Evolutionary conservation across 2,329 filamentous ascomycete genomes (phyloP).

Genomic region (Sporothrix protearum): DNA sequence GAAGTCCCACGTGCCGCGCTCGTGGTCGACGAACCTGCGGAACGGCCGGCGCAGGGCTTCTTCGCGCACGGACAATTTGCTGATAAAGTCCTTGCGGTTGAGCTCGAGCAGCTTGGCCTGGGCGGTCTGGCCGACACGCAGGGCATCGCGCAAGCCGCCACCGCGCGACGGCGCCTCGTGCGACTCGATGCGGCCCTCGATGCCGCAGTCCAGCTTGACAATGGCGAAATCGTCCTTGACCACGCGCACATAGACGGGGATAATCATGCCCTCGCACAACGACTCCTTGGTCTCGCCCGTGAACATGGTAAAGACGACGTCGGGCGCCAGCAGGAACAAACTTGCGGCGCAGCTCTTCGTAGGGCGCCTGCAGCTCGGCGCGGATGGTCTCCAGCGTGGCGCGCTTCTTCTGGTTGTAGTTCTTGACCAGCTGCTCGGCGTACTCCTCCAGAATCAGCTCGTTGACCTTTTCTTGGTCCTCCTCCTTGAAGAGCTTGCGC

Average conservation of each 20-base stretch:
- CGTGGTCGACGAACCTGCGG: conserved; percentile 65
- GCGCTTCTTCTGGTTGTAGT: conserved; percentile 90
- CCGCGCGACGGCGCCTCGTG: conserved; percentile 74
- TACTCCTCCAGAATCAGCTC: conserved; percentile 96
- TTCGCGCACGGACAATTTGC: conserved; percentile 80
- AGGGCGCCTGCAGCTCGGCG: conserved; percentile 85
- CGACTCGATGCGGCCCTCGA: conserved; percentile 82
- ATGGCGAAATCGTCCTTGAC: conserved; percentile 92
- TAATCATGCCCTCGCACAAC: conserved; percentile 83
- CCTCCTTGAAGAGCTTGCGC: conserved; percentile 89
- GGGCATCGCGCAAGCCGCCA: conserved; percentile 64
- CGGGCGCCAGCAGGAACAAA: conserved; percentile 66
- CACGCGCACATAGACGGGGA: conserved; percentile 82
- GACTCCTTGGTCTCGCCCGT: conserved; percentile 88
- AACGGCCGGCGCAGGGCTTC: conserved; percentile 72
- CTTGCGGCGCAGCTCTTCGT: conserved; percentile 84
- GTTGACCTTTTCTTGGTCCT: conserved; percentile 91
- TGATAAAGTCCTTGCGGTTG: conserved; percentile 79
- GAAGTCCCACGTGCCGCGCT: conserved; percentile 82
- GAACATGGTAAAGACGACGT: conserved; percentile 93
- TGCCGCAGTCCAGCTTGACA: conserved; percentile 87
- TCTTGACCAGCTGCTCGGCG: conserved; percentile 87
- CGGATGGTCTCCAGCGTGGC: conserved; percentile 95
- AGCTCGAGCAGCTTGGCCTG: conserved; percentile 85
- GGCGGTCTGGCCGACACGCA: conserved; percentile 75